Percentiles rank a stretch among this genome's conserved stretches.
Conservation (phyloP, 208 protist species). For the Phytomonas sp. region DNA sequence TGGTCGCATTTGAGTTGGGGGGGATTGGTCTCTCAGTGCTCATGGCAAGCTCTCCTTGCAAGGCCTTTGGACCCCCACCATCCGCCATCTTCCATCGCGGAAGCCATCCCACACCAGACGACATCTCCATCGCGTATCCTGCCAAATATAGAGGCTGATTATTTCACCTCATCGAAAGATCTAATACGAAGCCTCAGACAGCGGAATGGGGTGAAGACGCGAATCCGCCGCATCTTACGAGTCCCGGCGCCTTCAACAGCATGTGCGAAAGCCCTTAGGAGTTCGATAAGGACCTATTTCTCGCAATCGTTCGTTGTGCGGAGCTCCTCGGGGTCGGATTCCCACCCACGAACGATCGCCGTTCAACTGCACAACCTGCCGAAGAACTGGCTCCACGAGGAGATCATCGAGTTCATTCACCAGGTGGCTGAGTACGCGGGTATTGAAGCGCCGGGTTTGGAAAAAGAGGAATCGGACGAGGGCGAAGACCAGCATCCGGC, state of each 20-base stretch:
- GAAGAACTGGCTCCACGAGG: slow-evolving; percentile 73
- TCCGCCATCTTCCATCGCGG: neutral
- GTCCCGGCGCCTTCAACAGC: neutral
- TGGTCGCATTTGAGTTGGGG: neutral
- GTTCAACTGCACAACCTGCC: slow-evolving; percentile 71
- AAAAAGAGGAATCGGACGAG: neutral
- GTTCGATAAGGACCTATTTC: neutral
- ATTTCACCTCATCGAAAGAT: neutral
- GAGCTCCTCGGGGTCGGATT: neutral
- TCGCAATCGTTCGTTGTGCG: neutral
- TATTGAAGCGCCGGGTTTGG: slow-evolving; percentile 24
- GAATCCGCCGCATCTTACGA: neutral
- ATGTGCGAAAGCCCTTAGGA: neutral
- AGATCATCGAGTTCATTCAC: slow-evolving; percentile 76
- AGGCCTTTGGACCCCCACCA: neutral
- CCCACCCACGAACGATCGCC: neutral
- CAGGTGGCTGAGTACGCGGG: slow-evolving; percentile 57
- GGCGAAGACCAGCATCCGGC: neutral
- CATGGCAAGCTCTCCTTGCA: neutral
- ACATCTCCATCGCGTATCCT: neutral
- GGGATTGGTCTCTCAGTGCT: neutral
- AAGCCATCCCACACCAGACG: neutral
- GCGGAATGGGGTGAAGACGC: neutral
- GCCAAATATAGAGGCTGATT: neutral
- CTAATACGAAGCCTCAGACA: neutral